Evolutionary conservation across 2,329 filamentous ascomycete species (phyloP).

Genomic region (Xylariaceae sp.): DNA sequence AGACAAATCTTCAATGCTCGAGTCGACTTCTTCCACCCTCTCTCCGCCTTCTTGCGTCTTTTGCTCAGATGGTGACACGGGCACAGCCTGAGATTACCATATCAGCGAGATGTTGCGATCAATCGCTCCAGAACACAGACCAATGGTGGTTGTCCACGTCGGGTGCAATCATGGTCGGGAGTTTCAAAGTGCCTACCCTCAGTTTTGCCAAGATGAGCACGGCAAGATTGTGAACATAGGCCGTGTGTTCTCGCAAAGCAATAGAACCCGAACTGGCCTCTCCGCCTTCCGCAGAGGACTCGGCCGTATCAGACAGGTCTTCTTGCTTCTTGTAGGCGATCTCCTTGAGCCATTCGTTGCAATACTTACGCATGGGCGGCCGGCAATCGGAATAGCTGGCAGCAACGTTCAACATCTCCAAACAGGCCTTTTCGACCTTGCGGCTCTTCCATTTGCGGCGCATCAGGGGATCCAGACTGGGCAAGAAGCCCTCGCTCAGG

Average conservation of each 20-base stretch:
- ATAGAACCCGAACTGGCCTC: conserved; percentile 56
- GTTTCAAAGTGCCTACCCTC: conserved; percentile 44
- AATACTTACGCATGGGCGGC: conserved; percentile 78
- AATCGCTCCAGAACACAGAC: conserved; percentile 21
- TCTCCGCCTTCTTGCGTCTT: conserved; percentile 36
- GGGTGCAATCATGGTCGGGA: conserved; percentile 27
- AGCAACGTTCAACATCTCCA: conserved; percentile 87
- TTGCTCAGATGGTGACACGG: conserved; percentile 39
- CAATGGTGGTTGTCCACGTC: conserved; percentile 25
- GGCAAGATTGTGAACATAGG: conserved; percentile 59
- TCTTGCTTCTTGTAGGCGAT: conserved; percentile 69
- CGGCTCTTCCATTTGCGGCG: conserved; percentile 75
- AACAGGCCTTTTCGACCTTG: conserved; percentile 77
- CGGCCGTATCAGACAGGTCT: conserved; percentile 43
- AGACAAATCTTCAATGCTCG: conserved; percentile 61
- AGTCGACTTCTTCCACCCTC: conserved; percentile 49
- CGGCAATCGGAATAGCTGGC: conserved; percentile 81
- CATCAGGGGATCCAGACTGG: conserved; percentile 69
- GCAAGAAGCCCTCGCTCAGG: conserved; percentile 80
- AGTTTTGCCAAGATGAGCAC: conserved; percentile 73
- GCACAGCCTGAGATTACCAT: conserved; percentile 48
- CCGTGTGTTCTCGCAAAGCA: conserved; percentile 55
- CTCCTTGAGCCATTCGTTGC: conserved; percentile 79
- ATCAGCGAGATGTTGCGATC: conserved; percentile 25
- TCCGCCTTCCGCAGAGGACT: conserved; percentile 55